Evolutionary conservation across 352 stramenopile genomes (phyloP).

Genomic region (Phytophthora aleatoria): DNA sequence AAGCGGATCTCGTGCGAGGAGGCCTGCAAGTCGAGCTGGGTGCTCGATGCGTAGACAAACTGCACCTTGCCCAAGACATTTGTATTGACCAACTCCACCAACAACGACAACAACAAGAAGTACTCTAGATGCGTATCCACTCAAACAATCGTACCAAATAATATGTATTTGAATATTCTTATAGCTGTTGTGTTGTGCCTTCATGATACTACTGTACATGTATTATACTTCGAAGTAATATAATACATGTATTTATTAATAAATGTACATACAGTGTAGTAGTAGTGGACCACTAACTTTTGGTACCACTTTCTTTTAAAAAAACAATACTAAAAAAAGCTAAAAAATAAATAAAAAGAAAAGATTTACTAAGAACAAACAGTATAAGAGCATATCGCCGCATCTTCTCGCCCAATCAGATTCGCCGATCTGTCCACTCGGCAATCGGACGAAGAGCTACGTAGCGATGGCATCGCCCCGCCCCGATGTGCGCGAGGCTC

Average conservation of each 20-base stretch:
- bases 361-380: neutral
- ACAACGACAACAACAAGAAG: slow-evolving; percentile 23
- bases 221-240: too few relatives aligned
- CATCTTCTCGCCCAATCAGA: slow-evolving; percentile 1
- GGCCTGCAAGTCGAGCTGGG: slow-evolving; percentile 77
- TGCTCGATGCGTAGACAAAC: slow-evolving; percentile 46
- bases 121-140: slow-evolving; percentile 47
- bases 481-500: slow-evolving; percentile 41
- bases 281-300: too few relatives aligned
- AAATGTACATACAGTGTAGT: too few relatives aligned
- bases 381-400: slow-evolving; percentile 6
- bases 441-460: neutral
- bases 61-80: slow-evolving; percentile 11
- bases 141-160: slow-evolving; percentile 41
- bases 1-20: slow-evolving; percentile 85
- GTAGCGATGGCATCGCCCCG: slow-evolving; percentile 3
- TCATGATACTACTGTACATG: too few relatives aligned
- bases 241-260: too few relatives aligned
- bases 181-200: too few relatives aligned
- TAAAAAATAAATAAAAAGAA: too few relatives aligned
- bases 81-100: slow-evolving; percentile 33
- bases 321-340: too few relatives aligned
- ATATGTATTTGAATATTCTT: slow-evolving; percentile 46
- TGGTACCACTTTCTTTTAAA: too few relatives aligned
- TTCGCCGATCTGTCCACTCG: neutral